These are phyloP conservation scores for Clavulina sp. DNA, from an alignment of 768 basidiomycete genomes.

Conservation along the genomic window DNA sequence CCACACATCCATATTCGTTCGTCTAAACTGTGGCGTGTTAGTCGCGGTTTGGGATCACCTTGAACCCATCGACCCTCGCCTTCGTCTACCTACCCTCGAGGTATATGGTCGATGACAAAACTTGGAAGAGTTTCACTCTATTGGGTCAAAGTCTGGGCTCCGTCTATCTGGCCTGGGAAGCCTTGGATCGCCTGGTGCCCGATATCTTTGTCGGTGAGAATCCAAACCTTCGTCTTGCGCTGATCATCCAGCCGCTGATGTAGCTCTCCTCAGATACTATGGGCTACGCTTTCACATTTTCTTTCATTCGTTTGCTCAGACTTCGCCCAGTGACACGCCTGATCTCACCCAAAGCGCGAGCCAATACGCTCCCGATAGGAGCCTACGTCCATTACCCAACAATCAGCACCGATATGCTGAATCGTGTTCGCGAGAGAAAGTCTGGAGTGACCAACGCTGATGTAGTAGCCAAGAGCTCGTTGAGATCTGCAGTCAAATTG, in stretches of 20 bases:
- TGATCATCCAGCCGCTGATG: background rate
- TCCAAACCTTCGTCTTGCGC: constrained; percentile 3
- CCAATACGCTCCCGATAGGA: constrained; percentile 43
- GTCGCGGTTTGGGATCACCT: constrained; percentile 64
- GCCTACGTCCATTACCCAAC: constrained; percentile 96
- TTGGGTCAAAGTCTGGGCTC: constrained; percentile 84
- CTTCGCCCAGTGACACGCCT: constrained; percentile 7
- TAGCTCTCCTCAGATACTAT: constrained; percentile 68
- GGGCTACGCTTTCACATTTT: constrained; percentile 94
- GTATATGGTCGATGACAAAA: constrained; percentile 54
- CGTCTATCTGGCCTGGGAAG: constrained; percentile 68
- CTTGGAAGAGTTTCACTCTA: constrained; percentile 84
- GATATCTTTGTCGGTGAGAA: constrained; percentile 73
- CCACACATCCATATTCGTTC: background rate
- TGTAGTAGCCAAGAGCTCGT: constrained; percentile 15
- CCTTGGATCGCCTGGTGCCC: constrained; percentile 58
- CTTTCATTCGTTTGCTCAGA: constrained; percentile 31
- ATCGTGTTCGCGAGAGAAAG: constrained; percentile 36
- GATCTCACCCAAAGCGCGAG: background rate
- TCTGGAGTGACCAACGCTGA: constrained; percentile 22
- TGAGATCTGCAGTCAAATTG: constrained; percentile 26
- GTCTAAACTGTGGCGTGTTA: constrained; percentile 17
- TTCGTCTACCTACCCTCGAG: constrained; percentile 70
- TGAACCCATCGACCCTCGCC: constrained; percentile 46
- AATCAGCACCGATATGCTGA: constrained; percentile 87